Evolutionary conservation across 2,329 filamentous ascomycete species (phyloP), one percentile per base, ranked within the genome.

Genomic region (Botrytis squamosa): DNA sequence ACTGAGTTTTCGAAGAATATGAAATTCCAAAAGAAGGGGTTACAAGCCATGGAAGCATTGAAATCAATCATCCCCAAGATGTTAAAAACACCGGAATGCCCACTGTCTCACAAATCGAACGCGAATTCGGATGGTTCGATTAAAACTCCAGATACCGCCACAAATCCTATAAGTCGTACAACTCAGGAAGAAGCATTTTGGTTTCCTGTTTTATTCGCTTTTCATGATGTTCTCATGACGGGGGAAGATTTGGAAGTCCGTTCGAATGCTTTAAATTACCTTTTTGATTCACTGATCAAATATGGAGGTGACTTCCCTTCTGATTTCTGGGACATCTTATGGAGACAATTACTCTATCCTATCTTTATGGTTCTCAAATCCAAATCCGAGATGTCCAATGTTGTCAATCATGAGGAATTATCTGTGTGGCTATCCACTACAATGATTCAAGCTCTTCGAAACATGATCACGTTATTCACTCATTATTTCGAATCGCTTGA

Each of bases 1-100:
- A 99, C 97, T 0, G 94, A 98, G 82, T 99, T 99, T 82, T 98
- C 95, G 29, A 99, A 99, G 86, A 99, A 99, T 82, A 92, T 94
- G 83, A 95, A 92, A 80, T 99, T 99, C 84, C 96, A 99, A 83
- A 98, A 98, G 86, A 98, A 98, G 86, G 97, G 95, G 29, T 83
- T 99, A 71, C 94, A 97, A 80, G 95, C 96, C 0, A 95, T 99
- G 81, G 96, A 99, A 83, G 91, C 94, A 7, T 85, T 99, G 57
- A 98, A 98, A 82, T 94, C 94, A 0, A 94, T 95, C 29, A 94
- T 99, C 67, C 93, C 94, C 0, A 94, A 93, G 80, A 98, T 99
- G 95, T 88, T 99, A 60, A 93, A 93, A 81, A 97, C 95, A 6
- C 95, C 96, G 0, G 96, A 99, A 82, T 99, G 96, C 78, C 95